These are phyloP conservation scores for Gracilaria caudata DNA, from an alignment of 23 red algal species.

Conservation along the genomic window DNA sequence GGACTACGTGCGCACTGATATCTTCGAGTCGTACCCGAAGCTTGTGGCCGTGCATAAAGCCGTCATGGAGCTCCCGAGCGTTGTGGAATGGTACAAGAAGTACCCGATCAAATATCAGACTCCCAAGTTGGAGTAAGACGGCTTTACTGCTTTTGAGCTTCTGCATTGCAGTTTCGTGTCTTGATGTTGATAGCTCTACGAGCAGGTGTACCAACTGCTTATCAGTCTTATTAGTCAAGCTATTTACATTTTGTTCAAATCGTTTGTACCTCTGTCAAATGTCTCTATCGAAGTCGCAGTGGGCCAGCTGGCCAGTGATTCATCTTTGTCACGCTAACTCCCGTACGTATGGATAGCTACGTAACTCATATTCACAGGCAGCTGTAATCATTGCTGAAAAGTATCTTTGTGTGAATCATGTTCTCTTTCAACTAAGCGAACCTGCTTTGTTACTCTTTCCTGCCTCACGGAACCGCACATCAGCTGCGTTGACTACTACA, in stretches of 20 bases:
- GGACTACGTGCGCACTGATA: slow-evolving; percentile 4
- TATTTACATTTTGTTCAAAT: neutral
- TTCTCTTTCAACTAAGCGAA: too few relatives aligned
- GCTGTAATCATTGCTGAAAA: too few relatives aligned
- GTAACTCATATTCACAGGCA: too few relatives aligned
- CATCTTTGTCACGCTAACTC: too few relatives aligned
- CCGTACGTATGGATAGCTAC: too few relatives aligned
- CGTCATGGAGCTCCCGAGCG: slow-evolving; percentile 37
- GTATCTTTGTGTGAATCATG: too few relatives aligned
- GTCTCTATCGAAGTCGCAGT: too few relatives aligned
- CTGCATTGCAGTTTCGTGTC: neutral
- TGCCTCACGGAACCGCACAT: too few relatives aligned
- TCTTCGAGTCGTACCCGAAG: slow-evolving; percentile 1
- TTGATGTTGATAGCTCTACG: neutral
- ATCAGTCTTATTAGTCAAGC: neutral
- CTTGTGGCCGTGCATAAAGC: slow-evolving; percentile 20
- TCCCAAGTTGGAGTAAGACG: slow-evolving; percentile 8
- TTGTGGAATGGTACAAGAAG: slow-evolving; percentile 51
- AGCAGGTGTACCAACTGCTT: neutral
- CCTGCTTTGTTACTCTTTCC: too few relatives aligned
- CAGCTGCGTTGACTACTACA: too few relatives aligned
- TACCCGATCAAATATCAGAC: slow-evolving; percentile 14
- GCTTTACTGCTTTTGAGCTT: neutral
- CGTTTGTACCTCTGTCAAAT: too few relatives aligned
- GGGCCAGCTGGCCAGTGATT: too few relatives aligned